Conservation (phyloP, 768 basidiomycete genomes). For the Suillus discolor region DNA sequence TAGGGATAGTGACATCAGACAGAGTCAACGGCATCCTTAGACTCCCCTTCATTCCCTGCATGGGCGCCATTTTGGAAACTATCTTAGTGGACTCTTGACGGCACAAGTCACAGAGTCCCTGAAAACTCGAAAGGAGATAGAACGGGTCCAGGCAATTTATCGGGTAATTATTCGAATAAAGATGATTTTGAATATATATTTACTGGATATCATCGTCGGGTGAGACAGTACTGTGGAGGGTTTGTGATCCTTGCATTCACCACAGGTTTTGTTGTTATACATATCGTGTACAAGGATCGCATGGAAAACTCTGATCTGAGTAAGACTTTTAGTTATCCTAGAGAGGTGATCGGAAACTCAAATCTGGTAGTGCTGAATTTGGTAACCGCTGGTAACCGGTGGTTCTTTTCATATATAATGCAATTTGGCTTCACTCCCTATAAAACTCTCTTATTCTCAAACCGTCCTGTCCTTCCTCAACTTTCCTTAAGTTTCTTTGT, state of each 20-base stretch:
- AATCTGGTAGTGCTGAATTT: background rate
- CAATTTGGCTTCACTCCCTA: background rate
- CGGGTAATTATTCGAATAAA: background rate
- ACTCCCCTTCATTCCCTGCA: background rate
- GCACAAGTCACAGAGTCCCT: background rate
- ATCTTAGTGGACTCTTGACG: background rate
- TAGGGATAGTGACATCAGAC: background rate
- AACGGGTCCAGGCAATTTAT: background rate
- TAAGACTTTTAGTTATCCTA: too few relatives aligned
- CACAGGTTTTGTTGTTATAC: background rate
- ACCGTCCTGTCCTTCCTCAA: slow-evolving; percentile 8
- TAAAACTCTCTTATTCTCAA: slow-evolving; percentile 4
- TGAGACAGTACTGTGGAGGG: background rate
- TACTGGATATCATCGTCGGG: background rate
- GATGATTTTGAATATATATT: background rate
- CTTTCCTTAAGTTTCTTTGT: slow-evolving; percentile 17
- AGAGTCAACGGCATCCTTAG: background rate
- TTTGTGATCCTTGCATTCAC: background rate
- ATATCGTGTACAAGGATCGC: background rate
- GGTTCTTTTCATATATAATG: slow-evolving; percentile 7
- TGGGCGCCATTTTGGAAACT: background rate
- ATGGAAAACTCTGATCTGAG: background rate
- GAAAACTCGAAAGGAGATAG: background rate
- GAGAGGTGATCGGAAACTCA: background rate
- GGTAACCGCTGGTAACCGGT: background rate